These are phyloP conservation scores for Bertia moriformis DNA, from an alignment of 2,329 filamentous ascomycete species.

Conservation along the genomic window DNA sequence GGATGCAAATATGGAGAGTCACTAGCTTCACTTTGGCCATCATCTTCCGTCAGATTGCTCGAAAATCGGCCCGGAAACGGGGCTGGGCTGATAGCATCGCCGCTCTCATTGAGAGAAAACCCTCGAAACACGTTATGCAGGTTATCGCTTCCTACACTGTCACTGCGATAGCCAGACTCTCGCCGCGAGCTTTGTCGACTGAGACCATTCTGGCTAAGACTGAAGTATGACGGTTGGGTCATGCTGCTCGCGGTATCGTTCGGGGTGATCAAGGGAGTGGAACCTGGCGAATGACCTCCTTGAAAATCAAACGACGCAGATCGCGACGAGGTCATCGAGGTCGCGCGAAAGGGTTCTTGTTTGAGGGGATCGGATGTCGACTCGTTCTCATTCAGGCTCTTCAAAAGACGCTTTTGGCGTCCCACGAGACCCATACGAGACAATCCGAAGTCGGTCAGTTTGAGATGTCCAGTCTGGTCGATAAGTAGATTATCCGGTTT, in stretches of 20 bases:
- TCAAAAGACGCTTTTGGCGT: constrained; percentile 84
- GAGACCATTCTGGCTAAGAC: constrained; percentile 36
- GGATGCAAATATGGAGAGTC: constrained; percentile 13
- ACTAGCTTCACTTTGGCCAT: constrained; percentile 4
- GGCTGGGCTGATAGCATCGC: constrained; percentile 25
- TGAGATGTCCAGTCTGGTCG: constrained; percentile 89
- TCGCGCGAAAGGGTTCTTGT: constrained; percentile 75
- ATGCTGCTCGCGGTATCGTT: constrained; percentile 50
- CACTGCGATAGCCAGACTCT: constrained; percentile 72
- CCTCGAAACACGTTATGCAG: constrained; percentile 69
- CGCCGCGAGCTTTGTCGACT: constrained; percentile 44
- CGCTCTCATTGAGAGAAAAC: constrained; percentile 58
- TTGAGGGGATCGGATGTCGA: constrained; percentile 86
- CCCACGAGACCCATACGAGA: constrained; percentile 95
- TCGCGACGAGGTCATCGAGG: constrained; percentile 76
- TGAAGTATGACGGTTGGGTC: constrained; percentile 90
- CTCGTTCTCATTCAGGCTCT: constrained; percentile 66
- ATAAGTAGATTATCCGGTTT: constrained; percentile 97
- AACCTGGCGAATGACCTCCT: constrained; percentile 56
- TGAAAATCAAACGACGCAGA: constrained; percentile 89
- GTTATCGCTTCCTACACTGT: constrained; percentile 80
- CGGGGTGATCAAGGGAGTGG: constrained; percentile 77
- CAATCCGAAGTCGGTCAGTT: constrained; percentile 91
- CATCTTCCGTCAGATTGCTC: constrained; percentile 10
- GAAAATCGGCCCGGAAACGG: constrained; percentile 16